Percentiles rank a stretch among this genome's conserved stretches.
Conservation (phyloP, 2,329 filamentous ascomycete genomes). For the Hymenoscyphus occultus region DNA sequence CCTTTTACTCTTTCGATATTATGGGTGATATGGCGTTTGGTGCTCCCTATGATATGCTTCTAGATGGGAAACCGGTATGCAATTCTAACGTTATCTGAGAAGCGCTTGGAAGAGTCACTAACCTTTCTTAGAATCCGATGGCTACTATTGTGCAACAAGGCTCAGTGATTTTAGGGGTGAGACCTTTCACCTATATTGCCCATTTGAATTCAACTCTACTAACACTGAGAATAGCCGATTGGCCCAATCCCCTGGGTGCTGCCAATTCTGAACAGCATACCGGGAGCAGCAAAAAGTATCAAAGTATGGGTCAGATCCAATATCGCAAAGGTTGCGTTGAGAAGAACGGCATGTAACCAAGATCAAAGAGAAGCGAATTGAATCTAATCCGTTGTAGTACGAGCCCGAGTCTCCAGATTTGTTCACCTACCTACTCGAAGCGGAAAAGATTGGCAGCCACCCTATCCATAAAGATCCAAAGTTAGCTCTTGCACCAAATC, state of each 20-base stretch:
- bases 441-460: constrained; percentile 13
- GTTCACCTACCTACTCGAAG: constrained; percentile 18
- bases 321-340: neutral
- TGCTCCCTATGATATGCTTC: constrained; percentile 28
- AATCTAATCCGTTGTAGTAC: neutral
- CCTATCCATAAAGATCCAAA: constrained; percentile 12
- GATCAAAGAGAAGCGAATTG: neutral
- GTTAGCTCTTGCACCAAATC: neutral
- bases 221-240: constrained; percentile 9
- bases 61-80: constrained; percentile 16
- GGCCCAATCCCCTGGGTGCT: constrained; percentile 27
- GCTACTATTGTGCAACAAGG: neutral
- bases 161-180: constrained; percentile 5
- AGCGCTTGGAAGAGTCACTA: neutral
- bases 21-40: constrained; percentile 33
- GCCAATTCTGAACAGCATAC: constrained; percentile 21
- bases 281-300: constrained; percentile 6
- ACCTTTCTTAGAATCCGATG: neutral
- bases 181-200: neutral
- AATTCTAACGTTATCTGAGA: no score
- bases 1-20: constrained; percentile 30
- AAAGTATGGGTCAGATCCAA: no score
- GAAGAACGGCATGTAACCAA: constrained; percentile 15
- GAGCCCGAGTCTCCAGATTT: constrained; percentile 11
- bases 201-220: neutral